phyloP scores from a whole-genome alignment of 1,284 basidiomycete genomes.

The Coniferiporia sulphurascens region DNA sequence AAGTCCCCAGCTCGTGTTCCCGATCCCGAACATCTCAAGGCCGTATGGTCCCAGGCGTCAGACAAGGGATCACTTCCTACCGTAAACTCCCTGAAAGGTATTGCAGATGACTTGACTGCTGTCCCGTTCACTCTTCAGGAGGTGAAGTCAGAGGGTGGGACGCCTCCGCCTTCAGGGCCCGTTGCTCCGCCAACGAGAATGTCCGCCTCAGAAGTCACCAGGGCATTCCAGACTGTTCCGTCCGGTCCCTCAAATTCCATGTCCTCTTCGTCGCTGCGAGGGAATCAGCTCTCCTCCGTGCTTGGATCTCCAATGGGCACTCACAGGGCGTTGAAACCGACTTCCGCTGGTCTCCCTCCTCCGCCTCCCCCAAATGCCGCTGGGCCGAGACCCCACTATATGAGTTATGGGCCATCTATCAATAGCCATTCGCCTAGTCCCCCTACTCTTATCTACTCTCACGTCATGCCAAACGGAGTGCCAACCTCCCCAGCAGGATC shows the following conservation, averaged over 20 bases:
- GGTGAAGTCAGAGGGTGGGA: constrained; percentile 76
- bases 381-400: constrained; percentile 48
- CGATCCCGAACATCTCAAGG: constrained; percentile 75
- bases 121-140: constrained; percentile 75
- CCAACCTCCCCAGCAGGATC: constrained; percentile 37
- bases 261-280: not conserved
- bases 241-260: constrained; percentile 37
- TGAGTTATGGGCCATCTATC: constrained; percentile 59
- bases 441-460: constrained; percentile 54
- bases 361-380: constrained; percentile 34
- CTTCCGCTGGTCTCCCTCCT: constrained; percentile 32
- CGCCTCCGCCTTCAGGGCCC: constrained; percentile 56
- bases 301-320: constrained; percentile 31
- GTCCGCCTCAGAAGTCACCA: constrained; percentile 73
- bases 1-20: constrained; percentile 62
- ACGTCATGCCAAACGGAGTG: constrained; percentile 54
- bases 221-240: constrained; percentile 79
- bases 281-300: constrained; percentile 7
- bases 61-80: constrained; percentile 56
- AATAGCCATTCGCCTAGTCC: constrained; percentile 60
- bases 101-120: constrained; percentile 70
- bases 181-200: constrained; percentile 57
- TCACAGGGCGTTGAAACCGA: constrained; percentile 26
- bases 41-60: constrained; percentile 76
- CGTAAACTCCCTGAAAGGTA: constrained; percentile 74